A percentile compares a stretch with the other conserved stretches of the same genome.
Evolutionary conservation across 257 asterid genomes (phyloP).

Genomic region (Fraxinus americana): DNA sequence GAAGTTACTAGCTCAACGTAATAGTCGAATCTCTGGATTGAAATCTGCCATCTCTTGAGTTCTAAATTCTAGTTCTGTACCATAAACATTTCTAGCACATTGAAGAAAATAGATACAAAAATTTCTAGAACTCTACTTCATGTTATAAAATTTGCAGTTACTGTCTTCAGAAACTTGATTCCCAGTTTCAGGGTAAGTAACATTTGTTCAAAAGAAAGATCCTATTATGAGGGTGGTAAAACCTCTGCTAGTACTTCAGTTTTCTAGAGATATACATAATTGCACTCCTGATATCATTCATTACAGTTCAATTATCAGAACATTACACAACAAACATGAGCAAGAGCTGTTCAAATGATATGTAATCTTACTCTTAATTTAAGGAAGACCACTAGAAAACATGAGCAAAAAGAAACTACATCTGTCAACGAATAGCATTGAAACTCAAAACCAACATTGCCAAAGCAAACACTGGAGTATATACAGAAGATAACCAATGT

Average conservation of each 20-base stretch:
- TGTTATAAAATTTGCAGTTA: background rate
- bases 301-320: slow-evolving; percentile 6
- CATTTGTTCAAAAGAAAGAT: background rate
- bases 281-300: slow-evolving; percentile 1
- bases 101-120: background rate
- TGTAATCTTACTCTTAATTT: background rate
- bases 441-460: slow-evolving; percentile 4
- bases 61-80: background rate
- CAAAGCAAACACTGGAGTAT: background rate
- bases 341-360: slow-evolving; percentile 10
- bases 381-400: background rate
- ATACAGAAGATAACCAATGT: background rate
- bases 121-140: background rate
- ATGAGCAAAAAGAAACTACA: background rate
- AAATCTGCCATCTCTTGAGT: background rate
- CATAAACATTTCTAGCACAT: background rate
- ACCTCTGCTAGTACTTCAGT: background rate
- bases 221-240: slow-evolving; percentile 10
- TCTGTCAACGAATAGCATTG: background rate
- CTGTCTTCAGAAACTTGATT: background rate
- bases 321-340: slow-evolving; percentile 8
- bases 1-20: background rate
- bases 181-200: too few relatives aligned
- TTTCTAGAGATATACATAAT: background rate
- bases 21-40: background rate